A percentile compares a stretch with the other conserved stretches of the same genome.
phyloP scores from a whole-genome alignment of 2,329 filamentous ascomycete species.

The Clonostachys chloroleuca region DNA sequence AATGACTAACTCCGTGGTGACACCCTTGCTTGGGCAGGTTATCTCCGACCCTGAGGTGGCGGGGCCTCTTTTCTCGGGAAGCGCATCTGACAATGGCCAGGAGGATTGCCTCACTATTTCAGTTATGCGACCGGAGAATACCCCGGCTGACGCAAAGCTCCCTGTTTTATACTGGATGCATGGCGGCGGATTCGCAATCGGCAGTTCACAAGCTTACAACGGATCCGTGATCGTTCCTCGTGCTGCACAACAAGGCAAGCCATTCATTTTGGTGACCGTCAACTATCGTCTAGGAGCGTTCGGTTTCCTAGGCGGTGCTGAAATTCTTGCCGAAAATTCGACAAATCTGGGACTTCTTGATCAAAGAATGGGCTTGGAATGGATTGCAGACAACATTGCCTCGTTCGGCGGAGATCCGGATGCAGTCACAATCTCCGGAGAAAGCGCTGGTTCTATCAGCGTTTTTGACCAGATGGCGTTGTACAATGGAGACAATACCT shows the following conservation, averaged over 20 bases:
- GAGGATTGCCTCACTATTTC: conserved; percentile 34
- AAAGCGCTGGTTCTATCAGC: conserved; percentile 37
- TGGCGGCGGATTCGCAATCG: conserved; percentile 25
- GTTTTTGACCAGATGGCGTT: too few species aligned
- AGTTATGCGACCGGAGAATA: conserved; percentile 25
- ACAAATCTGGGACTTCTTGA: conserved; percentile 31
- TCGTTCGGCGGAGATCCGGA: conserved; percentile 36
- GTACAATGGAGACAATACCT: too few species aligned
- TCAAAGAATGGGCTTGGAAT: conserved; percentile 34
- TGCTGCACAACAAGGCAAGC: conserved; percentile 11
- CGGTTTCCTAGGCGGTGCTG: conserved; percentile 29
- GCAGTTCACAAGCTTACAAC: conserved; percentile 25
- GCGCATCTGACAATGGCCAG: background rate
- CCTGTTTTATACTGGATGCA: conserved; percentile 33
- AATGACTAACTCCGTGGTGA: too few species aligned
- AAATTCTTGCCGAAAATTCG: conserved; percentile 21
- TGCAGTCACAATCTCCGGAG: conserved; percentile 37
- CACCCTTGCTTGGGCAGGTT: too few species aligned
- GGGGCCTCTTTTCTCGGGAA: too few species aligned
- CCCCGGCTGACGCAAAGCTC: conserved; percentile 24
- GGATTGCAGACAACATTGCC: conserved; percentile 37
- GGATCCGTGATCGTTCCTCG: conserved; percentile 6
- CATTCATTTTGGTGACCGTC: conserved; percentile 27
- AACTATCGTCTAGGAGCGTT: conserved; percentile 32
- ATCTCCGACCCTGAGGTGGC: too few species aligned